Evolutionary conservation across 345 rosid genomes (phyloP).

Genomic region (Cardiospermum halicacabum): DNA sequence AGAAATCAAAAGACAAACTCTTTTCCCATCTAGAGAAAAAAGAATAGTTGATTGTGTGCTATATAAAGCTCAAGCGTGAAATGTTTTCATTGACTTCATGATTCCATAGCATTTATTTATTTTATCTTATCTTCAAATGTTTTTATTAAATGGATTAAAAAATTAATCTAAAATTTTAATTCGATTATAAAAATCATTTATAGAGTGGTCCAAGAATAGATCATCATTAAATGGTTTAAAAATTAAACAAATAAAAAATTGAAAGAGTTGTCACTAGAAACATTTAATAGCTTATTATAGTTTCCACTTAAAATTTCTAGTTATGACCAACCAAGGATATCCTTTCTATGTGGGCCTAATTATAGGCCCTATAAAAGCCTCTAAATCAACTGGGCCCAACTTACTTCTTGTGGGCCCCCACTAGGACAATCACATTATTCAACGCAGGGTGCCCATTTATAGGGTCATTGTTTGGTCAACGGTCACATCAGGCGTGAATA

Average conservation of each 20-base stretch:
- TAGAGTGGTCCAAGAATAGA: constrained; percentile 10
- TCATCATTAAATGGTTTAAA: neutral
- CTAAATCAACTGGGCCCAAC: constrained; percentile 20
- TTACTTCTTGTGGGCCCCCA: neutral
- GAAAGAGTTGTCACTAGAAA: neutral
- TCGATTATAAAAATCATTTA: neutral
- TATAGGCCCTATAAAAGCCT: neutral
- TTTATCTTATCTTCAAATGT: too few relatives aligned
- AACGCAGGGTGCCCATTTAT: neutral
- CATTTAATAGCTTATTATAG: neutral
- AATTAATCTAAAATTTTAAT: too few relatives aligned
- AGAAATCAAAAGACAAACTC: neutral
- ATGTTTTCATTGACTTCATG: neutral
- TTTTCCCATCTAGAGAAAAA: neutral
- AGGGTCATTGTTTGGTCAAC: constrained; percentile 34
- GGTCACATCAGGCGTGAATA: constrained; percentile 44
- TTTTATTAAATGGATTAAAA: too few relatives aligned
- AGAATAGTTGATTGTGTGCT: neutral
- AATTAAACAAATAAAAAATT: neutral
- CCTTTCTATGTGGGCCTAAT: neutral
- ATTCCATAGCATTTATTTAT: too few relatives aligned
- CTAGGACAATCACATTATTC: constrained; percentile 17
- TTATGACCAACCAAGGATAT: neutral
- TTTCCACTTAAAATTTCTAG: neutral
- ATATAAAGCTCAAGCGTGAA: neutral